Percentiles rank a stretch among this genome's conserved stretches.
phyloP scores from a whole-genome alignment of 1,284 basidiomycete genomes.

The Fomitopsis betulina region DNA sequence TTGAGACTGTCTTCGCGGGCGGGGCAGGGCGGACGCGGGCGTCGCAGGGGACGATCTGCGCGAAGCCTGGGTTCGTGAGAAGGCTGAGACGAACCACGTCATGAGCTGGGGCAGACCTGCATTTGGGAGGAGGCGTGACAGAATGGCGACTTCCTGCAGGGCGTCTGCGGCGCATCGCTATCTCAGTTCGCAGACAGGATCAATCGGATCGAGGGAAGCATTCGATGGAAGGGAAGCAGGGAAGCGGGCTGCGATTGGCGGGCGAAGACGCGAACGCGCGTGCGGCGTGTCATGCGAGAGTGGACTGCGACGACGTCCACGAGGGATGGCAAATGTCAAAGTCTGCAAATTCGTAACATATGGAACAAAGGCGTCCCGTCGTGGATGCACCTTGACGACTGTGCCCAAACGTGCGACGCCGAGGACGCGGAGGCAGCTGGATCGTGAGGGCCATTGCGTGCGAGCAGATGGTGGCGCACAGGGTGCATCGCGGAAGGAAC shows the following conservation, averaged over 20 bases:
- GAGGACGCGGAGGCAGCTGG: not conserved
- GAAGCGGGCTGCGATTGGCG: slow-evolving; percentile 2
- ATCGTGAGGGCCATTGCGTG: not conserved
- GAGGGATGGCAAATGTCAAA: no score
- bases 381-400: not conserved
- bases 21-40: not conserved
- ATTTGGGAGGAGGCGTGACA: not conserved
- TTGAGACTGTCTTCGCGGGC: not conserved
- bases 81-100: not conserved
- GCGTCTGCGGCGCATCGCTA: slow-evolving; percentile 1
- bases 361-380: not conserved
- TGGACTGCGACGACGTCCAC: not conserved
- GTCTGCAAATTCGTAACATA: not conserved
- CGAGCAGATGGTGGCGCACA: slow-evolving; percentile 3
- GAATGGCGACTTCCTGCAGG: not conserved
- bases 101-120: not conserved
- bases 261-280: not conserved
- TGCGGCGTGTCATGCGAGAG: slow-evolving; percentile 2
- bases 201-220: slow-evolving; percentile 3
- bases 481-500: slow-evolving; percentile 1
- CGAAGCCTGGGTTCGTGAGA: not conserved
- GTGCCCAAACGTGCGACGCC: not conserved
- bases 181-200: slow-evolving; percentile 3
- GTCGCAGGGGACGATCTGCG: slow-evolving; percentile 3
- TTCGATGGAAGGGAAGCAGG: slow-evolving; percentile 1